These are phyloP conservation scores for Daldinia loculata DNA, from an alignment of 495 filamentous ascomycete species.

Conservation along the genomic window DNA sequence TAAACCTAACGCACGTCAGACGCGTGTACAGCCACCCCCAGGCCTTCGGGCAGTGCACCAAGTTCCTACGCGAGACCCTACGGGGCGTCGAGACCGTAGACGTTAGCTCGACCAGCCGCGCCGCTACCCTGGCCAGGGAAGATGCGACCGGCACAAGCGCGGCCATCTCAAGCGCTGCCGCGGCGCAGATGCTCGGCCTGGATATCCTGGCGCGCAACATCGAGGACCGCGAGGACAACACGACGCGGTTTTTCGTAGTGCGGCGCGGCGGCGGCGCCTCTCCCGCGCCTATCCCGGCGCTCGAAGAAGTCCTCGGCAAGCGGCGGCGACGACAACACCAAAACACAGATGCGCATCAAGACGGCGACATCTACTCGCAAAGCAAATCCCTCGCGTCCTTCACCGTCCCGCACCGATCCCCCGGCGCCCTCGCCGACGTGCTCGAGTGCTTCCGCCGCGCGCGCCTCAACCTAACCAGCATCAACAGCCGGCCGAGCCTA, in stretches of 20 bases:
- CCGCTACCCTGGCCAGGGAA: conserved; percentile 75
- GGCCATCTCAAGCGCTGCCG: conserved; percentile 78
- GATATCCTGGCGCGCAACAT: conserved; percentile 76
- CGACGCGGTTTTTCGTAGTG: conserved; percentile 86
- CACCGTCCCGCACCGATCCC: conserved; percentile 76
- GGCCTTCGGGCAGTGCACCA: conserved; percentile 90
- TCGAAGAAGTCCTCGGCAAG: background rate
- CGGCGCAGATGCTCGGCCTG: conserved; percentile 72
- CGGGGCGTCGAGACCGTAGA: conserved; percentile 80
- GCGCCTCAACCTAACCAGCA: conserved; percentile 86
- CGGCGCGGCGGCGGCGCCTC: conserved; percentile 28
- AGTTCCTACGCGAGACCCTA: conserved; percentile 72
- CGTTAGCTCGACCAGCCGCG: conserved; percentile 84
- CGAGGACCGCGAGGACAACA: conserved; percentile 85
- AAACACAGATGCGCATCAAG: conserved; percentile 26
- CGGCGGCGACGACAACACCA: background rate
- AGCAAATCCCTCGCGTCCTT: conserved; percentile 83
- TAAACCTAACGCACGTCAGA: conserved; percentile 56
- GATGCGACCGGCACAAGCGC: conserved; percentile 68
- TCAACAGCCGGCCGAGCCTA: conserved; percentile 84
- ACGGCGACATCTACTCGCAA: conserved; percentile 34
- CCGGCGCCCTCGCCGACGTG: conserved; percentile 83
- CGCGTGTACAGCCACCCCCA: conserved; percentile 90
- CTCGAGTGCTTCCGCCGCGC: conserved; percentile 77
- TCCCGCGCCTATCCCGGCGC: background rate